Evolutionary conservation across 306 rosid genomes (phyloP).

Genomic region (Rosa multiflora): DNA sequence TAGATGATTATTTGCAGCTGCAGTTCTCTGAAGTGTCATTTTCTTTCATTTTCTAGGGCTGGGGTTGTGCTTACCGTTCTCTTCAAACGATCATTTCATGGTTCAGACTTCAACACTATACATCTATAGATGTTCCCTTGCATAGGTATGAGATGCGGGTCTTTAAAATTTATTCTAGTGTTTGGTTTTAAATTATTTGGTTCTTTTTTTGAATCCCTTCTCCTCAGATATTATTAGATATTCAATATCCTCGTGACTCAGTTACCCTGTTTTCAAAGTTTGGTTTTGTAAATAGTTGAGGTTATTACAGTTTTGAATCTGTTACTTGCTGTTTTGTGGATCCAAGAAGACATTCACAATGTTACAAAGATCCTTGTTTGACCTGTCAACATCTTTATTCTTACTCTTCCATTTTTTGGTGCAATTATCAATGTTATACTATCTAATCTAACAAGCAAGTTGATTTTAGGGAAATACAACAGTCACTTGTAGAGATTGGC

Average conservation of each 20-base stretch:
- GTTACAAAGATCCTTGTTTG: background rate
- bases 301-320: background rate
- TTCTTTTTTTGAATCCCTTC: background rate
- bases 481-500: constrained; percentile 88
- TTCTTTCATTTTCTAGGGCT: constrained; percentile 61
- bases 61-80: constrained; percentile 99
- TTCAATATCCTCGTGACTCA: constrained; percentile 2
- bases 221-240: constrained; percentile 7
- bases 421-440: constrained; percentile 5
- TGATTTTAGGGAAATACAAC: constrained; percentile 75
- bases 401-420: too few species aligned
- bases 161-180: constrained; percentile 1
- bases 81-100: constrained; percentile 91
- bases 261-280: background rate
- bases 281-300: constrained; percentile 5
- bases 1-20: constrained; percentile 11
- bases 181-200: background rate
- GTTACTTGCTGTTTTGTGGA: background rate
- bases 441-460: constrained; percentile 27
- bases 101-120: constrained; percentile 93
- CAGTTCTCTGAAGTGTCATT: constrained; percentile 18
- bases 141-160: constrained; percentile 61
- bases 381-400: background rate
- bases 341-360: background rate
- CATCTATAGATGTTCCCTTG: constrained; percentile 82